Evolutionary conservation across 2,329 filamentous ascomycete genomes (phyloP), one percentile per base, ranked within the genome.

Genomic region (Monilinia fructicola): DNA sequence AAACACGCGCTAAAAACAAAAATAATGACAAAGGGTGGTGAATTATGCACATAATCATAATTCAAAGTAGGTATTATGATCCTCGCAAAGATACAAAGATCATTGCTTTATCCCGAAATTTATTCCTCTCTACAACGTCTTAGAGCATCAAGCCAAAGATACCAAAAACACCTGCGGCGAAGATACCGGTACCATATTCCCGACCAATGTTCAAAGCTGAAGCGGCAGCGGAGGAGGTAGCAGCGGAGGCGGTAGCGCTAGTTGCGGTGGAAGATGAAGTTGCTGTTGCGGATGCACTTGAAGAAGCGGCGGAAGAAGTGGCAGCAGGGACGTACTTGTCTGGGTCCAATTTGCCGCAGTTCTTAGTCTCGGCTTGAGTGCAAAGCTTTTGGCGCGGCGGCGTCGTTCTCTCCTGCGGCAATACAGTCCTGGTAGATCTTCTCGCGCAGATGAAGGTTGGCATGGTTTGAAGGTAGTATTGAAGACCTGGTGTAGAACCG

Each of bases 91-190:
- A 54, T 46, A 67, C 54, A 54, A 67, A 67, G 64, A 60, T 67
- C 59, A 67, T 18, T 9, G 26, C n/a, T 42, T 26, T 6, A 55
- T 40, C 26, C 28, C 52, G 28, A 40, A 48, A 35, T 31, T 46
- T 16, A 35, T 35, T 38, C n/a, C 28, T 38, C 23, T 21, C 28
- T 12, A 14, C 5, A 21, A 35, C 31, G 26, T 55, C 63, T 75
- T 84, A 89, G 76, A 89, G 77, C 69, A 85, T 78, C 69, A 87
- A 75, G 69, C 84, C 85, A 73, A 88, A 84, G 65, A 84, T 77
- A 56, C 75, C 73, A 67, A 85, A 78, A 69, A 87, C 77, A 73
- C 82, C 82, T 68, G 81, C 81, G 59, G 81, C 82, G 65, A 87
- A 75, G 31, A 77, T 71, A 53, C 76, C 75, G 48, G 77, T 76